Evolutionary conservation across 2,329 filamentous ascomycete genomes (phyloP).

Genomic region (Xylaria sp.): DNA sequence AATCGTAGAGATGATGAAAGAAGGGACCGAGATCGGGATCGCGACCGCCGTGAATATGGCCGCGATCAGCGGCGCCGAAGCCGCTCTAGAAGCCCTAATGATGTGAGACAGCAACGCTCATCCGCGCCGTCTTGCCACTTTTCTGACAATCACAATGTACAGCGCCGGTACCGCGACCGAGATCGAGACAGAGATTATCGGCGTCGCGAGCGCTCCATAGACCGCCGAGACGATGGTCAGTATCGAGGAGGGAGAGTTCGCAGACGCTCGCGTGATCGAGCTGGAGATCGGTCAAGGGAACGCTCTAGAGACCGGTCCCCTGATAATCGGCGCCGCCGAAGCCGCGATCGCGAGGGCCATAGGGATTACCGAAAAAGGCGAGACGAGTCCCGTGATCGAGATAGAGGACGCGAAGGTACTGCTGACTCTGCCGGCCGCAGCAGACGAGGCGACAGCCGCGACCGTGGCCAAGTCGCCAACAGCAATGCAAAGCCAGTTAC

Average conservation of each 20-base stretch:
- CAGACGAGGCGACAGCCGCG: constrained; percentile 59
- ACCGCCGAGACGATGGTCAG: constrained; percentile 60
- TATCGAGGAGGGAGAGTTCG: constrained; percentile 54
- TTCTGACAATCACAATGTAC: constrained; percentile 39
- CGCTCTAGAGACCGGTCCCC: constrained; percentile 50
- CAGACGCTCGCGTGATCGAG: constrained; percentile 58
- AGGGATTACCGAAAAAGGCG: constrained; percentile 62
- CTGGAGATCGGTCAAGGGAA: constrained; percentile 46
- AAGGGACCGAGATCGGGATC: constrained; percentile 44
- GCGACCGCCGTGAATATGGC: constrained; percentile 45
- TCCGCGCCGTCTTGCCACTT: constrained; percentile 17
- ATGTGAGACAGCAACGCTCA: constrained; percentile 44
- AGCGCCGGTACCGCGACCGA: constrained; percentile 55
- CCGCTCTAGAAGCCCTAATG: constrained; percentile 56
- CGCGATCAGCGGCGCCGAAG: constrained; percentile 42
- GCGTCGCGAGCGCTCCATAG: constrained; percentile 65
- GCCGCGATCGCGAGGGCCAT: constrained; percentile 52
- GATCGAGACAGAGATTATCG: constrained; percentile 53
- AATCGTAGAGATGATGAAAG: constrained; percentile 57
- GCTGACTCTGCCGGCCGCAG: constrained; percentile 63
- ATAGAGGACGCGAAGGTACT: constrained; percentile 61
- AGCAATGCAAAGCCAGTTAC: constrained; percentile 46
- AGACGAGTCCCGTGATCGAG: constrained; percentile 67
- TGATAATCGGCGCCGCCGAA: constrained; percentile 52
- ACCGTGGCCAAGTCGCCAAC: constrained; percentile 45